Percentiles rank a stretch among this genome's conserved stretches.
Conservation (phyloP, 495 filamentous ascomycete species). For the Cenococcum geophilum region DNA sequence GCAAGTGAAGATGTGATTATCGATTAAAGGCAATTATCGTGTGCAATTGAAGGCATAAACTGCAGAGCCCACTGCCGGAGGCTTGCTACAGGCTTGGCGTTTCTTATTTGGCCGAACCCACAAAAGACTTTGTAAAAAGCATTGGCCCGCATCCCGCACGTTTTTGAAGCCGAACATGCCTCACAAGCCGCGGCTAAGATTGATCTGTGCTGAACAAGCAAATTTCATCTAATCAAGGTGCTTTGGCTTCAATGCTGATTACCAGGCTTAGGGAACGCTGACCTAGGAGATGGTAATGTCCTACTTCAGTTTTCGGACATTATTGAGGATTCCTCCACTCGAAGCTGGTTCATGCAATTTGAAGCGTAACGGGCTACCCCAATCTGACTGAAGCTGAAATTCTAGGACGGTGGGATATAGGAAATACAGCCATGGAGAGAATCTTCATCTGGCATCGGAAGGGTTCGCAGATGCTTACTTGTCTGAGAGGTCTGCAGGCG, state of each 20-base stretch:
- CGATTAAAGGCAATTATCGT: background rate
- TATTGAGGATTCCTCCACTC: background rate
- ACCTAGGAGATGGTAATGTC: background rate
- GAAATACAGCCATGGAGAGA: background rate
- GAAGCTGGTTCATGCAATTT: background rate
- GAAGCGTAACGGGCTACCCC: background rate
- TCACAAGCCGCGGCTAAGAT: slow-evolving; percentile 1
- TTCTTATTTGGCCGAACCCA: background rate
- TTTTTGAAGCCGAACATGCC: slow-evolving; percentile 4
- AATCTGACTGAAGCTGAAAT: background rate
- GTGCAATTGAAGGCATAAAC: background rate
- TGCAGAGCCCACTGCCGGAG: background rate
- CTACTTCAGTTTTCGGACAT: background rate
- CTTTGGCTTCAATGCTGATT: background rate
- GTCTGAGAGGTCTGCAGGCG: background rate
- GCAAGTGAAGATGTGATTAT: slow-evolving; percentile 7
- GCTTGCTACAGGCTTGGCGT: background rate
- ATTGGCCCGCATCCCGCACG: slow-evolving; percentile 4
- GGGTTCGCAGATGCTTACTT: background rate
- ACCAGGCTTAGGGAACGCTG: background rate
- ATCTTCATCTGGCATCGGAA: background rate
- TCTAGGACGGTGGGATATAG: background rate
- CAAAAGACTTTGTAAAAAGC: background rate
- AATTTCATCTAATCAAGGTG: background rate
- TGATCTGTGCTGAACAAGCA: background rate